Evolutionary conservation across 805 yeast genomes (phyloP).

Genomic region (Suhomyces vadensis): DNA sequence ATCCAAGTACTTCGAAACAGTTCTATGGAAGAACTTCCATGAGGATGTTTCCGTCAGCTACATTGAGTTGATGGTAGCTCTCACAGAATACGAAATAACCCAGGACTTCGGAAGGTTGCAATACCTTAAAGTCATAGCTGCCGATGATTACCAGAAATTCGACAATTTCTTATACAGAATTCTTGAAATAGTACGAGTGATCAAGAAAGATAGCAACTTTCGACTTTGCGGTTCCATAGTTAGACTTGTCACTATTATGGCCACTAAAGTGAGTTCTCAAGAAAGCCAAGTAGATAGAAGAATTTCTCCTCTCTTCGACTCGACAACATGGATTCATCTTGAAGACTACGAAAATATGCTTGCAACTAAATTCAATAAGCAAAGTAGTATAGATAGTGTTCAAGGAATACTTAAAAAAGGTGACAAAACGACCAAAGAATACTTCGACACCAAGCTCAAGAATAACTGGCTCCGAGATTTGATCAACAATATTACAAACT

Average conservation of each 20-base stretch:
- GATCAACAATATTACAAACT: background rate
- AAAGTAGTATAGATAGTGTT: background rate
- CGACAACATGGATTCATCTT: slow-evolving; percentile 31
- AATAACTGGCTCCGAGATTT: slow-evolving; percentile 9
- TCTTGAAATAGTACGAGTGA: slow-evolving; percentile 20
- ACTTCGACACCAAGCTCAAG: slow-evolving; percentile 4
- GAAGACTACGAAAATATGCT: slow-evolving; percentile 10
- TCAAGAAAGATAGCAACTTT: slow-evolving; percentile 10
- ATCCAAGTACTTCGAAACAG: slow-evolving; percentile 25
- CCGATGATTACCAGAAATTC: slow-evolving; percentile 23
- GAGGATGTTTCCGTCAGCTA: slow-evolving; percentile 42
- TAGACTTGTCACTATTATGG: slow-evolving; percentile 7
- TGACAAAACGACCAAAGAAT: background rate
- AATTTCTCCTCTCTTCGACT: slow-evolving; percentile 32
- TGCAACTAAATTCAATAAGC: background rate
- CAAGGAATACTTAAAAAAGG: no score
- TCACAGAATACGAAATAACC: slow-evolving; percentile 8
- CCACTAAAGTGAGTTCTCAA: slow-evolving; percentile 13
- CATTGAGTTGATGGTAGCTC: slow-evolving; percentile 33
- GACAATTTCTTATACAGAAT: slow-evolving; percentile 28
- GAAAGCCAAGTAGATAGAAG: slow-evolving; percentile 15
- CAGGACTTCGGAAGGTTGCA: background rate
- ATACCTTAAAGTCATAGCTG: slow-evolving; percentile 9
- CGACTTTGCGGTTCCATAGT: slow-evolving; percentile 16
- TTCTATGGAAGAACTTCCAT: slow-evolving; percentile 44